Evolutionary conservation across 305 asterid species (phyloP).

Genomic region (Euphrasia arctica): DNA sequence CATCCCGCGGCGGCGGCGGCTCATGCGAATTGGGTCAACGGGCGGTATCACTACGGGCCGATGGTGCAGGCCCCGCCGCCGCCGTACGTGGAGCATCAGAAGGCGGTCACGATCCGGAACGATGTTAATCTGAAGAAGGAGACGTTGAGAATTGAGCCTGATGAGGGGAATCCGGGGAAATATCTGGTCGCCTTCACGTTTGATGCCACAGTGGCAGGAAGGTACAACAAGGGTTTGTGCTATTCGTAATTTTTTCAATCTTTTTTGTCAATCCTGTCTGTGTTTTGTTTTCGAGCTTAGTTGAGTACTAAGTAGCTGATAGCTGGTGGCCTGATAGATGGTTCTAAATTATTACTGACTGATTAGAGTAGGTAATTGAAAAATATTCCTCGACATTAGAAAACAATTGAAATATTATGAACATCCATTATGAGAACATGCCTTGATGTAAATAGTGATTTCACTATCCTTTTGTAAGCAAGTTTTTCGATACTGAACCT

Average conservation of each 20-base stretch:
- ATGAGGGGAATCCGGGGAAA: slow-evolving; percentile 82
- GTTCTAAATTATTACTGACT: too few species aligned
- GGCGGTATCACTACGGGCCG: slow-evolving; percentile 71
- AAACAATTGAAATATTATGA: too few species aligned
- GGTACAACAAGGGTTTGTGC: slow-evolving; percentile 38
- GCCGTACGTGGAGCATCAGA: slow-evolving; percentile 92
- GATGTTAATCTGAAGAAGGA: slow-evolving; percentile 97
- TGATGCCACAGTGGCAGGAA: slow-evolving; percentile 90
- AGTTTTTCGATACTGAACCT: too few species aligned
- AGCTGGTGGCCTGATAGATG: too few species aligned
- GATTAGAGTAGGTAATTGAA: too few species aligned
- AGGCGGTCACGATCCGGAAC: slow-evolving; percentile 91
- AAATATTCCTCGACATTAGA: too few species aligned
- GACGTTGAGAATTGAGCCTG: slow-evolving; percentile 78
- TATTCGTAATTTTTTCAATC: not conserved
- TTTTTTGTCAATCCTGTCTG: not conserved
- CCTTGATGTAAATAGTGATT: too few species aligned
- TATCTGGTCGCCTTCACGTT: slow-evolving; percentile 79
- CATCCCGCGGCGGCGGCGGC: slow-evolving; percentile 47
- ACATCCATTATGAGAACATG: too few species aligned
- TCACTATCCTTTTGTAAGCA: too few species aligned
- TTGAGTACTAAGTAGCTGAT: too few species aligned
- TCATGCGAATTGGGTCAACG: slow-evolving; percentile 66
- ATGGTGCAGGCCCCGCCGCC: slow-evolving; percentile 69
- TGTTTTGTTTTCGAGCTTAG: not conserved